Conservation (phyloP, 805 yeast species). For the Yueomyces sp. region DNA sequence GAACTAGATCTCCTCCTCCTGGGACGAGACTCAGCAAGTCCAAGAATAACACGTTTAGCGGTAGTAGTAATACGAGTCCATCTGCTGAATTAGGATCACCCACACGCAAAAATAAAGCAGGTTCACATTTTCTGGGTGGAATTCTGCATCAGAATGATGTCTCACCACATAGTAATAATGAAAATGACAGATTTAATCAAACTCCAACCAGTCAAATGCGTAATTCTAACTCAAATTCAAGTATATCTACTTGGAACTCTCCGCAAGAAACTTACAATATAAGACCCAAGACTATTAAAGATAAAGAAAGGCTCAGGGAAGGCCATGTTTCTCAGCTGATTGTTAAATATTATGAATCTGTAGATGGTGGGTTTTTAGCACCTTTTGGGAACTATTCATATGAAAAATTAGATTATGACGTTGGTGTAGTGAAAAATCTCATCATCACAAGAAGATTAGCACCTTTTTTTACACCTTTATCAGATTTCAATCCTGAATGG, state of each 20-base stretch:
- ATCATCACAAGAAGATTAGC: constrained; percentile 63
- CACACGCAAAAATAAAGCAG: too few species aligned
- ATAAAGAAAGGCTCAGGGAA: constrained; percentile 40
- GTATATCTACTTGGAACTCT: constrained; percentile 2
- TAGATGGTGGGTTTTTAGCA: constrained; percentile 90
- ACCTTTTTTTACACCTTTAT: constrained; percentile 83
- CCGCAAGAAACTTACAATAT: constrained; percentile 13
- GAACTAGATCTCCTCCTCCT: too few species aligned
- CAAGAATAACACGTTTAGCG: too few species aligned
- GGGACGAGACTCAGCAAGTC: too few species aligned
- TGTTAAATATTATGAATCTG: constrained; percentile 52
- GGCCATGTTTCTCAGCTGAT: constrained; percentile 42
- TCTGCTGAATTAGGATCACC: too few species aligned
- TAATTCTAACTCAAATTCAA: constrained; percentile 4
- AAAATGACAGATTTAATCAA: too few species aligned
- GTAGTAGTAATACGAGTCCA: too few species aligned
- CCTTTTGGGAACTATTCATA: constrained; percentile 80
- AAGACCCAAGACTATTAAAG: constrained; percentile 30
- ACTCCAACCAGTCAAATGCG: neutral
- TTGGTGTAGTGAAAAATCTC: constrained; percentile 55
- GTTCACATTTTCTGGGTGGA: too few species aligned
- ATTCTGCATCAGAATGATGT: too few species aligned
- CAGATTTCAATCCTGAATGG: constrained; percentile 66
- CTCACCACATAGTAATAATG: too few species aligned
- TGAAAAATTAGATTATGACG: constrained; percentile 60